phyloP scores from a whole-genome alignment of 2,329 filamentous ascomycete species.

The Triangularia verruculosa region DNA sequence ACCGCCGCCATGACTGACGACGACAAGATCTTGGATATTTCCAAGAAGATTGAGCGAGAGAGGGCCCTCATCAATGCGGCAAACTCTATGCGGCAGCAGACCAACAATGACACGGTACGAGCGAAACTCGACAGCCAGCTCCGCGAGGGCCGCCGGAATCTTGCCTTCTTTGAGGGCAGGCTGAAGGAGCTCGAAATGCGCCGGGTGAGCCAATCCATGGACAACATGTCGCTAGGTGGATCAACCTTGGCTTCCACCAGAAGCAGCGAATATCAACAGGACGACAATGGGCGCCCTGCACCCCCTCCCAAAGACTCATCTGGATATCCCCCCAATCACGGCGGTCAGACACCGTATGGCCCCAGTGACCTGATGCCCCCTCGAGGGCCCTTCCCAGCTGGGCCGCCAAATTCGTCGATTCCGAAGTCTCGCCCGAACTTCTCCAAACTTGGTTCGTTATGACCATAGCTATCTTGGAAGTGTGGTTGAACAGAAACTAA shows the following conservation, averaged over 20 bases:
- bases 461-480: not conserved
- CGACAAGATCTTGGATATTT: conserved; percentile 71
- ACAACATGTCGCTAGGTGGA: conserved; percentile 59
- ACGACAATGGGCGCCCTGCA: conserved; percentile 50
- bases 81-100: conserved; percentile 92
- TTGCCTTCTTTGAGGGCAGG: conserved; percentile 92
- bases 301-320: conserved; percentile 72
- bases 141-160: conserved; percentile 86
- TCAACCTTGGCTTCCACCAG: conserved; percentile 29
- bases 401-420: conserved; percentile 62
- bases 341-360: conserved; percentile 48
- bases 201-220: conserved; percentile 65
- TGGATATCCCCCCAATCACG: conserved; percentile 56
- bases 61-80: conserved; percentile 92
- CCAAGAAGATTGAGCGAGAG: conserved; percentile 96
- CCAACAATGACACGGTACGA: conserved; percentile 87
- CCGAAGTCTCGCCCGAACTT: conserved; percentile 84
- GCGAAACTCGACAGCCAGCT: conserved; percentile 91
- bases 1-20: conserved; percentile 60
- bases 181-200: conserved; percentile 85
- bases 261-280: conserved; percentile 43
- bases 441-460: conserved; percentile 80
- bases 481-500: conserved; percentile 1
- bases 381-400: conserved; percentile 72
- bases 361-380: conserved; percentile 76